Conservation (phyloP, 495 filamentous ascomycete species). For the Penicillium robsamsonii region DNA sequence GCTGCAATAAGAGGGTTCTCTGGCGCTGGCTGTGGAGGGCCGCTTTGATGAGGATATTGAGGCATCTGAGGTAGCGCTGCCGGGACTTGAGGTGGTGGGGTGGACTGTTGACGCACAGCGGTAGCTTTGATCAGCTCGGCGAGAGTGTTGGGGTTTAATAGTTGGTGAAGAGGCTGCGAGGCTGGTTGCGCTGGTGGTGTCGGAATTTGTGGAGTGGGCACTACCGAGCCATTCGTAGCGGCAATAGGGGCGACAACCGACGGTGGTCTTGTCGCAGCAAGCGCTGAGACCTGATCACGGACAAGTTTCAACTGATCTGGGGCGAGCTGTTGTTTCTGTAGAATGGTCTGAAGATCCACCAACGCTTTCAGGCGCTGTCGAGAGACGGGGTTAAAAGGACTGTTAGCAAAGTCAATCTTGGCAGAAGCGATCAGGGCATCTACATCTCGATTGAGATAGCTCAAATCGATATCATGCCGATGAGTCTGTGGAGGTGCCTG, state of each 20-base stretch:
- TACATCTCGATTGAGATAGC: constrained; percentile 77
- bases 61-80: constrained; percentile 26
- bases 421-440: constrained; percentile 67
- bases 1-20: constrained; percentile 49
- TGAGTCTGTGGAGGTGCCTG: constrained; percentile 39
- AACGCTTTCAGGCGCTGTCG: constrained; percentile 81
- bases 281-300: constrained; percentile 71
- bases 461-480: constrained; percentile 49
- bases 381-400: constrained; percentile 67
- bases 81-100: constrained; percentile 36
- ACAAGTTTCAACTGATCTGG: constrained; percentile 77
- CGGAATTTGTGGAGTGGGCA: constrained; percentile 26
- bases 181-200: constrained; percentile 35
- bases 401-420: constrained; percentile 67
- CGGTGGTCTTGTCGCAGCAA: constrained; percentile 45
- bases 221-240: constrained; percentile 22
- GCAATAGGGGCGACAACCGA: constrained; percentile 22
- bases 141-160: constrained; percentile 48
- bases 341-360: constrained; percentile 76
- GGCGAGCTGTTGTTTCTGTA: constrained; percentile 74
- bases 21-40: constrained; percentile 32
- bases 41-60: constrained; percentile 24
- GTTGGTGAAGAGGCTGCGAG: constrained; percentile 42
- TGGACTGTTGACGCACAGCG: constrained; percentile 43
- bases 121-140: constrained; percentile 51